Evolutionary conservation across 306 rosid genomes (phyloP), one percentile per base, ranked within the genome.

Genomic region (Aeschynomene evenia): DNA sequence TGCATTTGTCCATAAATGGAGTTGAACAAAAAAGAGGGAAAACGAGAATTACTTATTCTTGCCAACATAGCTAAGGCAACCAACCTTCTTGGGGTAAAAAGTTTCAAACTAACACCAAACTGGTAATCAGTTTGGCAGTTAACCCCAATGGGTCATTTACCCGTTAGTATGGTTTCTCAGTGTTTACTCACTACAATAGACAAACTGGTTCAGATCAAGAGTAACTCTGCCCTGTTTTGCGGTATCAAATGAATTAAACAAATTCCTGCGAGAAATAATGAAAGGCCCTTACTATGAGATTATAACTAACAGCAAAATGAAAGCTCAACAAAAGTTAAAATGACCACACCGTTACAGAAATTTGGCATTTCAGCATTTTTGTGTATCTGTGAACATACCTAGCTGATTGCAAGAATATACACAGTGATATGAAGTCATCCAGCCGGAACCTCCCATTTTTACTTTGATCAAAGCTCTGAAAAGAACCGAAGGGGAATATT

Each of bases 191-290:
- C 96, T 86, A 82, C 96, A 92, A 70, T 84, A 92, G 66, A 89
- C 85, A 82, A 92, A 92, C 60, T 89, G 98, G 81, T 92, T 92
- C 83, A 92, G 89, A 83, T 92, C 98, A 53, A 92, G 88, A 29
- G 95, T 74, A 71, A 89, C 95, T 69, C 95, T 88, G 74, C 98
- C 98, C 76, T 92, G 91, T 82, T 87, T 89, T 0, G 98, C 81
- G 15, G 91, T 83, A 70, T 92, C 98, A 65, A 92, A 92, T 36
- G 98, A 92, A 68, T 85, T 84, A 74, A 92, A 92, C 81, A 92
- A 53, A 82, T 86, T 92, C 86, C 96, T 89, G 89, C 61, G 73
- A 67, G 71, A 83, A 71, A 71, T 53, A 70, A 59, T 36, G n/a
- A 13, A 61, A 24, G 26, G 54, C 20, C 64, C 60, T 52, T 42